These are phyloP conservation scores for Amanita subjunquillea DNA, from an alignment of 768 basidiomycete species.

Conservation along the genomic window DNA sequence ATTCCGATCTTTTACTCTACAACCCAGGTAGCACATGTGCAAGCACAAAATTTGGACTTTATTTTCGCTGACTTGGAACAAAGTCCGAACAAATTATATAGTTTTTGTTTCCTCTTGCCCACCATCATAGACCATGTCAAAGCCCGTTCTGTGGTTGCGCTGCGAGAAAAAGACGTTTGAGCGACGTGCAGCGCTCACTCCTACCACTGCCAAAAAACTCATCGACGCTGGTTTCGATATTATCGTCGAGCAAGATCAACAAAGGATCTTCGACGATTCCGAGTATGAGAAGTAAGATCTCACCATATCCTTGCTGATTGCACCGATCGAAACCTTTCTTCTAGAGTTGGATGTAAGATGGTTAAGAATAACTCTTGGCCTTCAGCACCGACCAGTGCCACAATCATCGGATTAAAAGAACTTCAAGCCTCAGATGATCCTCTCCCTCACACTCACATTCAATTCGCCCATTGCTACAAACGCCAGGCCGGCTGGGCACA, in stretches of 20 bases:
- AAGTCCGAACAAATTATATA: too few species aligned
- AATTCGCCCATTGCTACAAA: conserved; percentile 98
- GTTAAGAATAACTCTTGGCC: conserved; percentile 88
- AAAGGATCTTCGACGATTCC: conserved; percentile 87
- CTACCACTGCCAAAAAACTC: conserved; percentile 79
- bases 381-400: conserved; percentile 55
- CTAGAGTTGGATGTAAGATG: conserved; percentile 82
- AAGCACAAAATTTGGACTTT: too few species aligned
- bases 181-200: conserved; percentile 85
- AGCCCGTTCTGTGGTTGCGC: conserved; percentile 74
- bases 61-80: too few species aligned
- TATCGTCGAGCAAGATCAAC: conserved; percentile 84
- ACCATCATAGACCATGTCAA: conserved; percentile 30
- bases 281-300: conserved; percentile 84
- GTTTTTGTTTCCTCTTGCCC: neutral
- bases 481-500: conserved; percentile 86
- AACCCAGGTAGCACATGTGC: too few species aligned
- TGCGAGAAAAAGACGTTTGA: conserved; percentile 97
- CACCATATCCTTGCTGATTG: neutral
- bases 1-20: too few species aligned
- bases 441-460: conserved; percentile 90
- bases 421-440: conserved; percentile 77
- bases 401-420: conserved; percentile 95
- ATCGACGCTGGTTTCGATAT: conserved; percentile 88
- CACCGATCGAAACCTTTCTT: neutral